These are phyloP conservation scores for Cercospora janseana DNA, from an alignment of 2,329 filamentous ascomycete species.

Conservation along the genomic window DNA sequence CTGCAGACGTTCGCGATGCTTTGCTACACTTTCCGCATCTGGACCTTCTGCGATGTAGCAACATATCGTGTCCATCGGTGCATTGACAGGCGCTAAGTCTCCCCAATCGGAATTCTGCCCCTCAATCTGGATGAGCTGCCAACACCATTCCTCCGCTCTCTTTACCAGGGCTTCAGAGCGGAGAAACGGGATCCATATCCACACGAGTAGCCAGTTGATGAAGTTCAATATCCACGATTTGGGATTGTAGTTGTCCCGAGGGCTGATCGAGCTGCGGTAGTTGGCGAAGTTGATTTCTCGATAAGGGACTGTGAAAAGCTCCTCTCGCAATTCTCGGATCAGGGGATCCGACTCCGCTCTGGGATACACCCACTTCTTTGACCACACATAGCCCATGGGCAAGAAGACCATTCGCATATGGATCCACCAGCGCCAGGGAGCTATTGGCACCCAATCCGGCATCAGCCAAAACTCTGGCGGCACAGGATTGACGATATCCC, in stretches of 20 bases:
- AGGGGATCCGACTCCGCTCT: slow-evolving; percentile 61
- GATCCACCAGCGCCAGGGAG: slow-evolving; percentile 57
- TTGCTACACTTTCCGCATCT: slow-evolving; percentile 65
- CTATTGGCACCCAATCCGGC: slow-evolving; percentile 38
- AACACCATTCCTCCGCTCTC: slow-evolving; percentile 75
- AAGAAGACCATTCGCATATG: slow-evolving; percentile 97
- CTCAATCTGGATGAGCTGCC: slow-evolving; percentile 82
- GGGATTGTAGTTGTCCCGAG: slow-evolving; percentile 85
- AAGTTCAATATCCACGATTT: slow-evolving; percentile 81
- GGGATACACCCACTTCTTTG: slow-evolving; percentile 74
- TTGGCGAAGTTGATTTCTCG: slow-evolving; percentile 72
- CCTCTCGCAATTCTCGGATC: slow-evolving; percentile 69
- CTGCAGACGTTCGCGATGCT: slow-evolving; percentile 75
- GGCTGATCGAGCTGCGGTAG: slow-evolving; percentile 78
- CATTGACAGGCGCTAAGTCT: slow-evolving; percentile 83
- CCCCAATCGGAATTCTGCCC: slow-evolving; percentile 89
- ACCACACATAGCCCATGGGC: slow-evolving; percentile 88
- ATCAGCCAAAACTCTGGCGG: slow-evolving; percentile 83
- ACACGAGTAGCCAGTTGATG: slow-evolving; percentile 74
- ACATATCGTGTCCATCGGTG: slow-evolving; percentile 81
- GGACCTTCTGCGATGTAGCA: slow-evolving; percentile 85
- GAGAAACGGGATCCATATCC: slow-evolving; percentile 76
- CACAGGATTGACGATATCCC: slow-evolving; percentile 92
- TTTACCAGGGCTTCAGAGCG: slow-evolving; percentile 64
- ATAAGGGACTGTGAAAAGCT: slow-evolving; percentile 78